Conservation (phyloP, 768 basidiomycete genomes). For the Serendipita sp. region DNA sequence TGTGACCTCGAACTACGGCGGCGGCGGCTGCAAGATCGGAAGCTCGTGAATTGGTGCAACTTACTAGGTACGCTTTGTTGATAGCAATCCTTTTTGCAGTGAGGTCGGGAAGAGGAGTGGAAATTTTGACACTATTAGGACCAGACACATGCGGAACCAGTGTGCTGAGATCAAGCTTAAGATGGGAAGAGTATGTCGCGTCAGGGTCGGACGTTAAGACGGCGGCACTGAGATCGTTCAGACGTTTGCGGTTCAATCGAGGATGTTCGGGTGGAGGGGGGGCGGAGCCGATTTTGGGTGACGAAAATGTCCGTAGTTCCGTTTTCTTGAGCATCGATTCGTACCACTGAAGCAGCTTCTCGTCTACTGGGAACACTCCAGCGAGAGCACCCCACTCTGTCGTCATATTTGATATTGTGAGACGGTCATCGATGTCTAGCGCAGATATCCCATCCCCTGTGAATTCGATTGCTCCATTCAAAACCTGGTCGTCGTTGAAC, state of each 20-base stretch:
- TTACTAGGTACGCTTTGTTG: constrained; percentile 95
- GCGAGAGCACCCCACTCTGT: constrained; percentile 98
- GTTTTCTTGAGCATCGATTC: constrained; percentile 52
- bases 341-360: constrained; percentile 74
- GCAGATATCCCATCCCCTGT: constrained; percentile 70
- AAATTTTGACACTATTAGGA: constrained; percentile 93
- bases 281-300: constrained; percentile 18
- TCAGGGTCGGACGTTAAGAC: constrained; percentile 51
- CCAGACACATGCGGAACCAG: constrained; percentile 93
- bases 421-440: constrained; percentile 74
- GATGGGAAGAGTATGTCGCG: constrained; percentile 72
- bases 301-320: constrained; percentile 61
- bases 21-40: constrained; percentile 92
- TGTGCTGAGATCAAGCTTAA: constrained; percentile 82
- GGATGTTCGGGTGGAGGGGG: constrained; percentile 69
- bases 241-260: constrained; percentile 59
- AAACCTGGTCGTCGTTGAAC: constrained; percentile 91
- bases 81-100: constrained; percentile 60
- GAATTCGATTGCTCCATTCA: constrained; percentile 95
- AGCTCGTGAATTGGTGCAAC: constrained; percentile 92
- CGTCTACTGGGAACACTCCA: constrained; percentile 88
- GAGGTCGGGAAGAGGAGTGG: constrained; percentile 81
- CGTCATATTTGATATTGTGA: constrained; percentile 99
- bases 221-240: constrained; percentile 44
- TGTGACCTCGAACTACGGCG: constrained; percentile 65